Evolutionary conservation across 2,329 filamentous ascomycete genomes (phyloP).

Genomic region (Colletotrichum tamarilloi): DNA sequence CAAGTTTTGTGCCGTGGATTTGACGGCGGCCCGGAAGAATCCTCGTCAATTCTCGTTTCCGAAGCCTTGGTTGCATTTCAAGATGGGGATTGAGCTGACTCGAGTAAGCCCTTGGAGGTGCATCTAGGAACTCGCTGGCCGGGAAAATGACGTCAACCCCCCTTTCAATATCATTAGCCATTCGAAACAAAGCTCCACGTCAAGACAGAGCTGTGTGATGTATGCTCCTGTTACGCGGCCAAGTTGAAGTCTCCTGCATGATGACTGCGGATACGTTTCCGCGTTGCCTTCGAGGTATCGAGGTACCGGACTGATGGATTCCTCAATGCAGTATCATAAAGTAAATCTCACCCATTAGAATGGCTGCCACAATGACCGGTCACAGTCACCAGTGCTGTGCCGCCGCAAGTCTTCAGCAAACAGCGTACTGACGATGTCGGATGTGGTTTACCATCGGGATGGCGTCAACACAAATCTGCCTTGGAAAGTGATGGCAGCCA

Average conservation of each 20-base stretch:
- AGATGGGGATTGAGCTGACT: not conserved
- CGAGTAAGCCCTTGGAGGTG: not conserved
- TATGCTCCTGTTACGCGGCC: not conserved
- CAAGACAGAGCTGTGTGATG: not conserved
- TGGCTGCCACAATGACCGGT: not conserved
- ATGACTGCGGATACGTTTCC: not conserved
- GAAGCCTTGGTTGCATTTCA: not conserved
- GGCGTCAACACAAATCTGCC: not conserved
- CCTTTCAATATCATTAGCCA: not conserved
- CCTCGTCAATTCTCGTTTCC: not conserved
- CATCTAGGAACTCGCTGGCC: not conserved
- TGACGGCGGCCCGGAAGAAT: not conserved
- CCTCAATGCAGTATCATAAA: slow-evolving; percentile 8
- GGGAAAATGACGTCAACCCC: not conserved
- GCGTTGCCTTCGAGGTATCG: not conserved
- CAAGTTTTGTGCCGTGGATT: slow-evolving; percentile 2
- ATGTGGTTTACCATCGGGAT: not conserved
- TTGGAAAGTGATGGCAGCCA: not conserved
- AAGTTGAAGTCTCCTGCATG: not conserved
- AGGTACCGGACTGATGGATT: not conserved
- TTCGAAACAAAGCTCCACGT: not conserved
- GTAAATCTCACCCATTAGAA: not conserved
- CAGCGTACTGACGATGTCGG: not conserved
- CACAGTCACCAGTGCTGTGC: not conserved
- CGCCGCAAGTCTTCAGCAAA: not conserved